phyloP scores from a whole-genome alignment of 257 asterid species.

The Dorcoceras hygrometricum region DNA sequence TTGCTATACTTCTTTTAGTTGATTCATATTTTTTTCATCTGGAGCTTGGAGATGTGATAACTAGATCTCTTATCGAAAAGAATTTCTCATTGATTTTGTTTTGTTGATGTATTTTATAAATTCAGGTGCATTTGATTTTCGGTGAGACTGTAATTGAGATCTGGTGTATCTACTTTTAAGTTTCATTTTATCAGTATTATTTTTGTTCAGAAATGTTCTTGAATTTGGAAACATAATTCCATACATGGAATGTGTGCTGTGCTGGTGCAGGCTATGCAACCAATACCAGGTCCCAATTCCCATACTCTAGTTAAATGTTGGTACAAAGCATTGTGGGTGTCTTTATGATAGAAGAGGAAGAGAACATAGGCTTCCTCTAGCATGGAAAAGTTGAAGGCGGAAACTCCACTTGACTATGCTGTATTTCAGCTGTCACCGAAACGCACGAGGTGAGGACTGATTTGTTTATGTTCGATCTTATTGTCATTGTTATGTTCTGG shows the following conservation, averaged over 20 bases:
- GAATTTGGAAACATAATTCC: conserved; percentile 2
- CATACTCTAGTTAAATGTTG: not conserved
- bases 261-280: conserved; percentile 17
- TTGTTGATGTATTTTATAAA: conserved; percentile 16
- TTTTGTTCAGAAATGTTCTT: conserved; percentile 1
- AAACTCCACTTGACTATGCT: conserved; percentile 76
- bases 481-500: conserved; percentile 17
- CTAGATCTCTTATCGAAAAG: conserved; percentile 49
- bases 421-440: conserved; percentile 83
- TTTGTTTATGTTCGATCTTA: not conserved
- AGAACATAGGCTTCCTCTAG: conserved; percentile 20
- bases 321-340: conserved; percentile 26
- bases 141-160: conserved; percentile 22
- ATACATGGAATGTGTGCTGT: conserved; percentile 21
- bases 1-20: conserved; percentile 18
- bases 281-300: too few relatives aligned
- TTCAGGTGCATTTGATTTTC: not conserved
- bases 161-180: conserved; percentile 5
- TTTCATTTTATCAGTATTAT: conserved; percentile 5
- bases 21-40: conserved; percentile 29
- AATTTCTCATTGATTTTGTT: conserved; percentile 16
- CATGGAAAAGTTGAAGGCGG: conserved; percentile 58
- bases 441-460: conserved; percentile 60
- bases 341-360: conserved; percentile 34
- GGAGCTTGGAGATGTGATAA: conserved; percentile 20